Evolutionary conservation across 2,329 filamentous ascomycete genomes (phyloP).

Genomic region (Ceratocystis cubensis): DNA sequence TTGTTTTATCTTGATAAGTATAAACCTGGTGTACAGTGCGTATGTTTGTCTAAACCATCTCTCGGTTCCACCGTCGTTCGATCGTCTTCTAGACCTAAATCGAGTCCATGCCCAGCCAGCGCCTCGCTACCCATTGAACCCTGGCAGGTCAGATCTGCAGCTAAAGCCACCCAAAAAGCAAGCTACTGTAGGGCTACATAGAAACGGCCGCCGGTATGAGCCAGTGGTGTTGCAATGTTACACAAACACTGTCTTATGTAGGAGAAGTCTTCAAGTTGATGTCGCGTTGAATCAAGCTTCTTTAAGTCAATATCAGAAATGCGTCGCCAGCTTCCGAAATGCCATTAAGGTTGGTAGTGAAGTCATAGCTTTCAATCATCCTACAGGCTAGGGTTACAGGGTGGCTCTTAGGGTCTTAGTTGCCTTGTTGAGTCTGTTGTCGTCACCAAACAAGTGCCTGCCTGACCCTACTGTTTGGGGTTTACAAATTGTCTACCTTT

Average conservation of each 20-base stretch:
- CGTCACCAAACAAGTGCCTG: conserved; percentile 3
- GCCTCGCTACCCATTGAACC: background rate
- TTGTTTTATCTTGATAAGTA: background rate
- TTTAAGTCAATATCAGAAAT: background rate
- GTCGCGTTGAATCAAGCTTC: background rate
- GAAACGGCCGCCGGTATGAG: background rate
- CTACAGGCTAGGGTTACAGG: no score
- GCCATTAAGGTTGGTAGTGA: no score
- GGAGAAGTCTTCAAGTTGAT: background rate
- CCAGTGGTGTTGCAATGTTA: background rate
- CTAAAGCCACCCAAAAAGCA: background rate
- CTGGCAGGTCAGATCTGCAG: background rate
- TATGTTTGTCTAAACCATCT: background rate
- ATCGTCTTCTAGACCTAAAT: background rate
- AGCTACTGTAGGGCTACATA: background rate
- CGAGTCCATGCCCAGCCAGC: background rate
- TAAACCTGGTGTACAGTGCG: background rate
- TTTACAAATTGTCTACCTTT: background rate
- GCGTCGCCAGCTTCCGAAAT: no score
- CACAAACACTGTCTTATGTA: background rate
- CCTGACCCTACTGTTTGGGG: conserved; percentile 1
- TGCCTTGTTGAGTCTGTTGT: background rate
- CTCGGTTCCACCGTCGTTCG: background rate
- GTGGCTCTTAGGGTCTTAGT: background rate
- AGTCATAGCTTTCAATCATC: no score